phyloP scores from a whole-genome alignment of 2,329 filamentous ascomycete species.

The Trichoderma sp. region DNA sequence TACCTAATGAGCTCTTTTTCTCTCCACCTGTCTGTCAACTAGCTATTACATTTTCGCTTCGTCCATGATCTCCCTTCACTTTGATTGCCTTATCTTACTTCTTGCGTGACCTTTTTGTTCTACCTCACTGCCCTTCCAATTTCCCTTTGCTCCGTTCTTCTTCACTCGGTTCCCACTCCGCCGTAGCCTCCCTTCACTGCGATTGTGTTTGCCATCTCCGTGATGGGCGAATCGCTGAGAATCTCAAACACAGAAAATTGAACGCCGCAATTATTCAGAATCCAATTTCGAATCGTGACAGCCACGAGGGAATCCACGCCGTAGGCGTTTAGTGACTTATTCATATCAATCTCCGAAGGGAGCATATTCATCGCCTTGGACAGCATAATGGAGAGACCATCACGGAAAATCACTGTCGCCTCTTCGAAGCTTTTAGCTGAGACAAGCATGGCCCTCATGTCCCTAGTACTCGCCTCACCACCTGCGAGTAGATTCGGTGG shows the following conservation, averaged over 20 bases:
- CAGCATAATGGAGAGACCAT: slow-evolving; percentile 40
- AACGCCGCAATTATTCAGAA: slow-evolving; percentile 43
- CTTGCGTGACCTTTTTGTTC: background rate
- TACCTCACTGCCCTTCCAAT: background rate
- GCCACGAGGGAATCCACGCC: slow-evolving; percentile 53
- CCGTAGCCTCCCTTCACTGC: slow-evolving; percentile 34
- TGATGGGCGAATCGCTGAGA: slow-evolving; percentile 42
- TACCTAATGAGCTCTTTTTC: background rate
- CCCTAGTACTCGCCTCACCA: slow-evolving; percentile 21
- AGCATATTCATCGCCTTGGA: slow-evolving; percentile 46
- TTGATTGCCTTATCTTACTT: background rate
- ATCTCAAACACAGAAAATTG: slow-evolving; percentile 49
- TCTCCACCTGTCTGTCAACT: background rate
- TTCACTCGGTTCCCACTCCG: background rate
- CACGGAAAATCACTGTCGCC: slow-evolving; percentile 35
- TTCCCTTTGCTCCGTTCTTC: background rate
- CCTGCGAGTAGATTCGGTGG: slow-evolving; percentile 28
- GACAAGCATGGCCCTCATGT: slow-evolving; percentile 36
- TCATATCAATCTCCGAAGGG: slow-evolving; percentile 43
- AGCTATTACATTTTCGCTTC: background rate
- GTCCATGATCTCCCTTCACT: background rate
- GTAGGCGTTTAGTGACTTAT: slow-evolving; percentile 42
- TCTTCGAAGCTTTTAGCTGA: slow-evolving; percentile 28
- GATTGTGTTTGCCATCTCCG: slow-evolving; percentile 37
- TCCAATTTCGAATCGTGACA: slow-evolving; percentile 52